phyloP scores from a whole-genome alignment of 805 yeast species.

The Lipomyces orientalis region DNA sequence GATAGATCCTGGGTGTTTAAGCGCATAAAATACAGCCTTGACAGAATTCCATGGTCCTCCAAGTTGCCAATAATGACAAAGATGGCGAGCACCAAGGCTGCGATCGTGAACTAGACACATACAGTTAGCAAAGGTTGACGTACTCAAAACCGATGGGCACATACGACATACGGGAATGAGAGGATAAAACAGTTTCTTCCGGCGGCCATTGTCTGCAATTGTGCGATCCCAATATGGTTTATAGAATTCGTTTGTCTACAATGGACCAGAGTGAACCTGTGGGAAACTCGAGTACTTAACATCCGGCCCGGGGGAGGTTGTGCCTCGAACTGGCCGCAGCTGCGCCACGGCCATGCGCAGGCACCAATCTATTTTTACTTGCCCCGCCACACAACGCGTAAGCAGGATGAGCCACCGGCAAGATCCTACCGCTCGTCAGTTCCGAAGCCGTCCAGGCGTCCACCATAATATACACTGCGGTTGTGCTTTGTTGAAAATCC shows the following conservation, averaged over 20 bases:
- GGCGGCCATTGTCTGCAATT: constrained; percentile 36
- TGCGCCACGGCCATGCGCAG: not conserved
- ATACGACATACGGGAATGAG: constrained; percentile 44
- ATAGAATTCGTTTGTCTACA: not conserved
- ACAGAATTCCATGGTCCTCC: constrained; percentile 50
- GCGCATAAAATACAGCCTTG: constrained; percentile 56
- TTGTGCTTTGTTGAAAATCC: too few relatives aligned
- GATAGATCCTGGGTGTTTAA: constrained; percentile 51
- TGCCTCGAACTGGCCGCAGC: not conserved
- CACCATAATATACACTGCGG: too few relatives aligned
- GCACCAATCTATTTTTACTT: not conserved
- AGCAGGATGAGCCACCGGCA: too few relatives aligned
- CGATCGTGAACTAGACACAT: constrained; percentile 41
- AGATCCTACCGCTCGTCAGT: too few relatives aligned
- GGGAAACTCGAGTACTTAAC: not conserved
- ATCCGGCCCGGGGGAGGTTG: not conserved
- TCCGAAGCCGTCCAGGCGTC: too few relatives aligned
- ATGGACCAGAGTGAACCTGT: not conserved
- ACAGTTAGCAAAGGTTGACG: not conserved
- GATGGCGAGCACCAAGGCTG: constrained; percentile 54
- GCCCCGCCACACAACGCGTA: too few relatives aligned
- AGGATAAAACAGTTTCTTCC: constrained; percentile 44
- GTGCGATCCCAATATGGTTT: not conserved
- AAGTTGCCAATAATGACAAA: constrained; percentile 62
- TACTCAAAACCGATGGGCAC: not conserved